Evolutionary conservation across 805 yeast genomes (phyloP).

Genomic region (Ogataea nitratoaversa): DNA sequence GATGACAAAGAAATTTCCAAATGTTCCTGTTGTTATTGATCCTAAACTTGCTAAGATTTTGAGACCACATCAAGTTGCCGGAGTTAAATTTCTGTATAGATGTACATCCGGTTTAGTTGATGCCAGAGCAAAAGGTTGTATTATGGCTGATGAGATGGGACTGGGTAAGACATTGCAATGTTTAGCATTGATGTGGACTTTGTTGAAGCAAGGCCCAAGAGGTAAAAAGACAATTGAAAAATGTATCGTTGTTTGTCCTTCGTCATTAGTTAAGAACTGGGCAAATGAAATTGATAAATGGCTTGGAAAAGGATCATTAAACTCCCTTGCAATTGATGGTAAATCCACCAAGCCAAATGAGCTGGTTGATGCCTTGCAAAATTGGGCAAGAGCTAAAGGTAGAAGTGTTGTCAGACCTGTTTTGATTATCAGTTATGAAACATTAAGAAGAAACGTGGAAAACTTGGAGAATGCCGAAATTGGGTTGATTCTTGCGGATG

Average conservation of each 20-base stretch:
- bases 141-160: conserved; percentile 99
- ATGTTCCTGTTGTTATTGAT: conserved; percentile 94
- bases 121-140: conserved; percentile 86
- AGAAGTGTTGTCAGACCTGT: conserved; percentile 90
- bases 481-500: conserved; percentile 83
- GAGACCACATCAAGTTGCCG: conserved; percentile 95
- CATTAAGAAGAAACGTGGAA: conserved; percentile 80
- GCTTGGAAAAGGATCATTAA: conserved; percentile 87
- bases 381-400: conserved; percentile 88
- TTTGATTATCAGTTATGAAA: conserved; percentile 89
- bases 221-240: conserved; percentile 80
- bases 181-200: conserved; percentile 86
- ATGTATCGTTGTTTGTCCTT: conserved; percentile 91
- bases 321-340: conserved; percentile 91
- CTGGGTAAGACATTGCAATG: conserved; percentile 90
- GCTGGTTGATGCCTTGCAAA: conserved; percentile 60
- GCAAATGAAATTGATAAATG: conserved; percentile 93
- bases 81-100: conserved; percentile 83
- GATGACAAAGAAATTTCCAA: conserved; percentile 52
- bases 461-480: conserved; percentile 71
- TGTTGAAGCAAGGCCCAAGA: conserved; percentile 83
- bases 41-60: conserved; percentile 79
- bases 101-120: conserved; percentile 87
- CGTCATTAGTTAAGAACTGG: conserved; percentile 92
- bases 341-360: conserved; percentile 70